Percentiles rank a stretch among this genome's conserved stretches.
Evolutionary conservation across 1,139 yeast species (phyloP).

Genomic region (Scheffersomyces stambukii): DNA sequence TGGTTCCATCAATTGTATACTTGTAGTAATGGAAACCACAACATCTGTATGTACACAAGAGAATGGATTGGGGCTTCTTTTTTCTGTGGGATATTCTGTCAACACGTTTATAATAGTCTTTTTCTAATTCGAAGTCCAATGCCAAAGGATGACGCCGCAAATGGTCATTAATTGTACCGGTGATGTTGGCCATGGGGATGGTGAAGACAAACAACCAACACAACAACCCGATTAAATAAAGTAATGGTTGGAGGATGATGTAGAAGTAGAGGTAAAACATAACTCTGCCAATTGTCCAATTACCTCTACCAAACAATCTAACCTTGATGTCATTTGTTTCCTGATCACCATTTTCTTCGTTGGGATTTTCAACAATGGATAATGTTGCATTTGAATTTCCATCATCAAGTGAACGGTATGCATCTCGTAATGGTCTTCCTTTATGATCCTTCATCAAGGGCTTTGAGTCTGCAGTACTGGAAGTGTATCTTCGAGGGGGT

Average conservation of each 20-base stretch:
- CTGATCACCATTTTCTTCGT: constrained; percentile 24
- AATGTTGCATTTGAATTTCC: constrained; percentile 1
- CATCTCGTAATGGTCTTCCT: constrained; percentile 40
- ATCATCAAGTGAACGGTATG: constrained; percentile 31
- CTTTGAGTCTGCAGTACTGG: constrained; percentile 24
- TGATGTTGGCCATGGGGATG: constrained; percentile 86
- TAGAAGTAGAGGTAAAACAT: constrained; percentile 75
- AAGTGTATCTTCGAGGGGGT: constrained; percentile 50
- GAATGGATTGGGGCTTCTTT: constrained; percentile 38
- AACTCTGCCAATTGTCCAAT: constrained; percentile 84
- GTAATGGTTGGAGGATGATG: constrained; percentile 63
- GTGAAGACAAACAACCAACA: constrained; percentile 87
- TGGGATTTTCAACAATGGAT: constrained; percentile 1
- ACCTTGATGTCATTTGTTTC: constrained; percentile 39
- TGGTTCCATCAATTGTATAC: constrained; percentile 94
- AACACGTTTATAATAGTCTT: constrained; percentile 37
- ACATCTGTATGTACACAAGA: constrained; percentile 85
- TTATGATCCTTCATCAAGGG: constrained; percentile 43
- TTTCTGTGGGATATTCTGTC: constrained; percentile 13
- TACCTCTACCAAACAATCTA: constrained; percentile 86
- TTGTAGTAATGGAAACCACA: constrained; percentile 91
- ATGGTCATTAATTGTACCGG: constrained; percentile 60
- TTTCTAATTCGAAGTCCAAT: constrained; percentile 61
- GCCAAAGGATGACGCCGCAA: constrained; percentile 90
- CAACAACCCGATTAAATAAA: constrained; percentile 49